Evolutionary conservation across 2,329 filamentous ascomycete species (phyloP), one percentile per base, ranked within the genome.

Genomic region (Dactylella cylindrospora): DNA sequence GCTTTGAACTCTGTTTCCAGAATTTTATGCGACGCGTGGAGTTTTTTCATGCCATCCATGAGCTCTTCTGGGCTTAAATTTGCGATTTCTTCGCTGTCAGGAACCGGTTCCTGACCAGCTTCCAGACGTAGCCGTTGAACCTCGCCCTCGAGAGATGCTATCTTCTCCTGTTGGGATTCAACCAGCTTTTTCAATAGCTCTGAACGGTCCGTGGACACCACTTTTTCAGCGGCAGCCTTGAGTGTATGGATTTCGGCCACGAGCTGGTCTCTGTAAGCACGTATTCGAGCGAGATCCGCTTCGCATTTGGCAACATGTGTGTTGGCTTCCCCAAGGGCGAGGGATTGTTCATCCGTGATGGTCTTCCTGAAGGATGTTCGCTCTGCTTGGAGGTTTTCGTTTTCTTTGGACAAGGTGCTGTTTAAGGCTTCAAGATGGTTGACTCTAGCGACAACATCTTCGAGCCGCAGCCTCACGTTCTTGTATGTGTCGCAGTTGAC

Each of bases 401-500:
- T 85, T 69, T 95, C 90, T 71, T 95, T 86, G 28, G 86, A 83
- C 23, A 97, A 73, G 67, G 90, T 84, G 60, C 86, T 84, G 72
- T 96, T 96, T 9, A 84, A 86, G 2, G 89, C 89, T 73, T 97
- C 91, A 10, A 97, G 75, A 68, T 91, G 84, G 72, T 98, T 98
- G 70, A 95, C 84, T 29, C 89, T 84, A 72, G 88, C 91, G 67
- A 96, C 89, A 6, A 95, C 81, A 68, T 97, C 91, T 70, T 97
- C 93, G 68, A 94, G 88, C 69, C 96, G 89, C 19, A 80, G 81
- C 74, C 90, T 94, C 70, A 96, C 80, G 65, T 87, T 83, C 74
- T 95, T 97, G 79, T 95, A 98, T 2, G 95, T 79, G 68, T 96
- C 90, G 3, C 90, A 95, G 54, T 89, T 84, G 32, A 90, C 84